phyloP scores from a whole-genome alignment of 495 filamentous ascomycete species.

The Terfezia claveryi region DNA sequence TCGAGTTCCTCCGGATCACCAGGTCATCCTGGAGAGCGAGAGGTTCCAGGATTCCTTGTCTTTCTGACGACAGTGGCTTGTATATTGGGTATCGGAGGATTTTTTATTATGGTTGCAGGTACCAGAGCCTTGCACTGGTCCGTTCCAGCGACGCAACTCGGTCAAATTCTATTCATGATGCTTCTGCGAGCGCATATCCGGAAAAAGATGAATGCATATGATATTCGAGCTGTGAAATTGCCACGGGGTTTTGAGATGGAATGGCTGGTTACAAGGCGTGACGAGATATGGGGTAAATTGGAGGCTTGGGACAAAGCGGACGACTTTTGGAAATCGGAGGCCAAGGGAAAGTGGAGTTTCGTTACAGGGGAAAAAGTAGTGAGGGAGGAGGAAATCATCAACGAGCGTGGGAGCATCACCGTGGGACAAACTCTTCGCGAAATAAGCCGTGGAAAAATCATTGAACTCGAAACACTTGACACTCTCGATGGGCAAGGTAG shows the following conservation, averaged over 20 bases:
- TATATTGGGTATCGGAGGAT: slow-evolving; percentile 22
- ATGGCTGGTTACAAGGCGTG: slow-evolving; percentile 17
- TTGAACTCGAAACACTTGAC: no score
- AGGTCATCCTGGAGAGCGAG: not conserved
- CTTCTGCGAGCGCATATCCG: slow-evolving; percentile 24
- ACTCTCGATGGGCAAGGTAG: no score
- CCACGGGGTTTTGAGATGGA: slow-evolving; percentile 23
- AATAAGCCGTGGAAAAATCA: no score
- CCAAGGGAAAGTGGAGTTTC: no score
- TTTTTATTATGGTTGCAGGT: slow-evolving; percentile 27
- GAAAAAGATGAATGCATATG: slow-evolving; percentile 19
- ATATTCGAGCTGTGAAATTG: slow-evolving; percentile 19
- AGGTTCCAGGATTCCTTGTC: not conserved
- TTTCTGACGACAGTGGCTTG: not conserved
- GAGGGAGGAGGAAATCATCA: no score
- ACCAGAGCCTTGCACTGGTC: slow-evolving; percentile 27
- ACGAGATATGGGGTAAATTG: not conserved
- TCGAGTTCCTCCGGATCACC: not conserved
- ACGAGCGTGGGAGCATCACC: no score
- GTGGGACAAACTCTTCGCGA: no score
- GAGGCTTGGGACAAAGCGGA: not conserved
- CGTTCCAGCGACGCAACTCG: slow-evolving; percentile 25
- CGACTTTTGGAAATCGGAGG: not conserved
- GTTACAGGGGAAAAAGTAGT: no score
- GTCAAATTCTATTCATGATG: slow-evolving; percentile 26